Evolutionary conservation across 805 yeast species (phyloP).

Genomic region (Vanderwaltozyma tropicalis): DNA sequence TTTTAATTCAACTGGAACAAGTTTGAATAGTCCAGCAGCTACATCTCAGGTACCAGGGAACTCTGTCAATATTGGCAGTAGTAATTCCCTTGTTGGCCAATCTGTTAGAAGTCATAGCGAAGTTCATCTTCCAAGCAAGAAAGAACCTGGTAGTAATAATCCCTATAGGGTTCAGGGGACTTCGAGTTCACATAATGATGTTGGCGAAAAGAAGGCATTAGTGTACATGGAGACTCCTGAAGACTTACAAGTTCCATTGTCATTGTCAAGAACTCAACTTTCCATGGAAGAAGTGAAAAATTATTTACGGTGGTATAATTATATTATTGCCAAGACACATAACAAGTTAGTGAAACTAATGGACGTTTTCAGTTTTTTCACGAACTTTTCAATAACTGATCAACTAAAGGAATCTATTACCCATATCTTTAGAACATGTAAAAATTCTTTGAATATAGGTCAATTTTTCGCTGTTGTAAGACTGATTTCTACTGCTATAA

Average conservation of each 20-base stretch:
- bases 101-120: slow-evolving; percentile 5
- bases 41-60: not conserved
- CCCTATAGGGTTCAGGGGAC: not conserved
- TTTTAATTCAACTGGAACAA: slow-evolving; percentile 1
- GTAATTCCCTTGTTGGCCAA: not conserved
- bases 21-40: not conserved
- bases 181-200: not conserved
- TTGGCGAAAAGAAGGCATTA: not conserved
- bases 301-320: slow-evolving; percentile 89
- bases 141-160: not conserved
- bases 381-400: slow-evolving; percentile 59
- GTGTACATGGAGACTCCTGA: slow-evolving; percentile 23
- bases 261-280: slow-evolving; percentile 56
- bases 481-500: slow-evolving; percentile 60
- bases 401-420: slow-evolving; percentile 40
- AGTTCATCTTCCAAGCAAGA: not conserved
- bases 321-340: slow-evolving; percentile 62
- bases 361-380: slow-evolving; percentile 70
- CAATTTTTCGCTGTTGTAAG: slow-evolving; percentile 84
- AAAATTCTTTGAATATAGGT: slow-evolving; percentile 64
- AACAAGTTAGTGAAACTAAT: slow-evolving; percentile 54
- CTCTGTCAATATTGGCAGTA: not conserved
- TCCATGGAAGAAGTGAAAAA: slow-evolving; percentile 72
- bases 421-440: slow-evolving; percentile 40
- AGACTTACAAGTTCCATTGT: slow-evolving; percentile 44